These are phyloP conservation scores for Kuraishia hungarica DNA, from an alignment of 805 yeast species.

Conservation along the genomic window DNA sequence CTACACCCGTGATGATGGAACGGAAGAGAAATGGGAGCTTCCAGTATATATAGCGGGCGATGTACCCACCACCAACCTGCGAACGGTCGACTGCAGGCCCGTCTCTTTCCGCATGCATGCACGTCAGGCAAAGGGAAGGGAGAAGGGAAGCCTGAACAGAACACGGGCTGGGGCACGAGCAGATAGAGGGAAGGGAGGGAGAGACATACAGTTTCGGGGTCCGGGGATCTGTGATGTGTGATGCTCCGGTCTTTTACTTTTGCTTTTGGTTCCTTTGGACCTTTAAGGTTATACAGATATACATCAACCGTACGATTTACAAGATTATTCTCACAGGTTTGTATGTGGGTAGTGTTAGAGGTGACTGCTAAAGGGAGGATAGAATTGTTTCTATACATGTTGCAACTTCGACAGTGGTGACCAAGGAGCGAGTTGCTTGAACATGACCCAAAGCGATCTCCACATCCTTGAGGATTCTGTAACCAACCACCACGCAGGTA, in stretches of 20 bases:
- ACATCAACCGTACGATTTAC: background rate
- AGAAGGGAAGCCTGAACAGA: background rate
- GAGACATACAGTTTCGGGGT: background rate
- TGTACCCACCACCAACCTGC: background rate
- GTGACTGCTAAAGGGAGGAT: background rate
- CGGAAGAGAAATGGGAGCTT: background rate
- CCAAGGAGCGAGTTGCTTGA: background rate
- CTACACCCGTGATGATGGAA: background rate
- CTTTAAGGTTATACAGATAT: background rate
- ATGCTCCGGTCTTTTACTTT: background rate
- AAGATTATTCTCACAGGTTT: background rate
- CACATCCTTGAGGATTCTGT: background rate
- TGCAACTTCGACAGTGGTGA: background rate
- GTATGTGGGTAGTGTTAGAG: background rate
- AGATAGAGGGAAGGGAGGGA: too few relatives aligned
- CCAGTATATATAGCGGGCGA: background rate
- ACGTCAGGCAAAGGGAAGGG: background rate
- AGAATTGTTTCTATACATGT: too few relatives aligned
- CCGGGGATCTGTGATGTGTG: background rate
- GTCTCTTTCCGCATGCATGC: background rate
- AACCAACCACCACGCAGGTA: background rate
- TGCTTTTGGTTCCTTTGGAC: background rate
- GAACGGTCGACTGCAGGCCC: background rate
- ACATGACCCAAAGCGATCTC: background rate
- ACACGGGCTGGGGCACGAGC: background rate